Conservation (phyloP, 306 rosid genomes). For the Calophaca sinica region DNA sequence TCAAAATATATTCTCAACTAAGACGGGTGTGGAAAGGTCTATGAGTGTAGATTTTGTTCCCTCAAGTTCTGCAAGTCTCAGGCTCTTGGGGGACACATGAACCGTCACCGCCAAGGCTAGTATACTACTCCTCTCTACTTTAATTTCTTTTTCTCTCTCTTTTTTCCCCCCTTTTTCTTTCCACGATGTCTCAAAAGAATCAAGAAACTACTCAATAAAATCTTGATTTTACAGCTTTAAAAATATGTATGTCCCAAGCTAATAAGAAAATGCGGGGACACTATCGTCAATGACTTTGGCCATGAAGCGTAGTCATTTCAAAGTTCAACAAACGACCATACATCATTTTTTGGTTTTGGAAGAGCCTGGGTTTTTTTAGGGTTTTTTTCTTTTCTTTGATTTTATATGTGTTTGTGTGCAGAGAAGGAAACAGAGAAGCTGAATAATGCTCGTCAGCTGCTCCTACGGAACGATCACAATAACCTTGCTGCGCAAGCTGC, state of each 20-base stretch:
- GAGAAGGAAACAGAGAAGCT: constrained; percentile 98
- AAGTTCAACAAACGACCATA: not conserved
- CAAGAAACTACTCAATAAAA: not conserved
- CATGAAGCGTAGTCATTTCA: constrained; percentile 62
- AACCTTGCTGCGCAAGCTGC: constrained; percentile 63
- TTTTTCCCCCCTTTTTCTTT: not conserved
- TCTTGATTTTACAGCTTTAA: not conserved
- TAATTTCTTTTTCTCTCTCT: not conserved
- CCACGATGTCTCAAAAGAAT: too few relatives aligned
- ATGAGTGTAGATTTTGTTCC: constrained; percentile 98
- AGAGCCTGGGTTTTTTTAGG: too few relatives aligned
- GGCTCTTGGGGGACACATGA: constrained; percentile 99
- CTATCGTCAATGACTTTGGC: constrained; percentile 45
- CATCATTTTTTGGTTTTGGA: too few relatives aligned
- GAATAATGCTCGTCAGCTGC: constrained; percentile 93
- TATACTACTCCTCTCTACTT: too few relatives aligned
- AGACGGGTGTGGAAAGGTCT: constrained; percentile 88
- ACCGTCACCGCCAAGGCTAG: constrained; percentile 65
- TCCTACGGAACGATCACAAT: constrained; percentile 75
- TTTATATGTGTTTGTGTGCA: constrained; percentile 36
- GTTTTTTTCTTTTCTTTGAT: too few relatives aligned
- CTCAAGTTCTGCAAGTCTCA: constrained; percentile 99
- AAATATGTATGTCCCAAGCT: not conserved
- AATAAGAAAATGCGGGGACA: not conserved
- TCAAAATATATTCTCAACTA: too few relatives aligned